Conservation (phyloP, 73 alveolate genomes). For the Paramecium sonneborni region DNA sequence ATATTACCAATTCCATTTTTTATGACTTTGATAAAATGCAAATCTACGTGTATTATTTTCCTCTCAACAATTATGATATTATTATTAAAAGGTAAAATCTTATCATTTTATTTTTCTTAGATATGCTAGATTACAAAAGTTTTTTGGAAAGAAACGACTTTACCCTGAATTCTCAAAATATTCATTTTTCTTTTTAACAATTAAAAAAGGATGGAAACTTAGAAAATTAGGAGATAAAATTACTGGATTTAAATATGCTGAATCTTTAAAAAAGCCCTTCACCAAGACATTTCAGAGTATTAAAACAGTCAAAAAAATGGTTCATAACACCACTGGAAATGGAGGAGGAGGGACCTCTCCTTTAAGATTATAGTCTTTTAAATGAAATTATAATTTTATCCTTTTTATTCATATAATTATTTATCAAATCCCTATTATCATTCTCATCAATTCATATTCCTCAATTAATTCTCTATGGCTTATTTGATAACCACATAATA, state of each 20-base stretch:
- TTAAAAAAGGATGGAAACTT: neutral
- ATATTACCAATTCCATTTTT: neutral
- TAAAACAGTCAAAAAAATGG: neutral
- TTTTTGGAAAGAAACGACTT: neutral
- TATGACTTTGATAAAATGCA: neutral
- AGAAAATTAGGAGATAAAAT: neutral
- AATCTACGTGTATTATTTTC: neutral
- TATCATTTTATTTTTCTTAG: neutral
- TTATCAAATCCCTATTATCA: neutral
- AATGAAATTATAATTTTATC: neutral
- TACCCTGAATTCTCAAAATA: neutral
- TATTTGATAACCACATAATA: constrained; percentile 20
- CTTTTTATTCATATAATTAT: neutral
- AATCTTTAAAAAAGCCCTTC: neutral
- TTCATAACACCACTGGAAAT: neutral
- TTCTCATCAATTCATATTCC: neutral
- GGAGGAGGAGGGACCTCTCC: neutral
- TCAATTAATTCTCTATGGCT: neutral
- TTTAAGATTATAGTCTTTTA: neutral
- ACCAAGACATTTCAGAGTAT: neutral
- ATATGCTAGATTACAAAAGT: neutral
- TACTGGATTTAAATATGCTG: neutral
- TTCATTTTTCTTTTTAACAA: neutral
- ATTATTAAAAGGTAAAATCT: neutral
- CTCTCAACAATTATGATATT: neutral